A percentile compares a stretch with the other conserved stretches of the same genome.
phyloP scores from a whole-genome alignment of 306 rosid genomes.

The Gastrolobium villosum region DNA sequence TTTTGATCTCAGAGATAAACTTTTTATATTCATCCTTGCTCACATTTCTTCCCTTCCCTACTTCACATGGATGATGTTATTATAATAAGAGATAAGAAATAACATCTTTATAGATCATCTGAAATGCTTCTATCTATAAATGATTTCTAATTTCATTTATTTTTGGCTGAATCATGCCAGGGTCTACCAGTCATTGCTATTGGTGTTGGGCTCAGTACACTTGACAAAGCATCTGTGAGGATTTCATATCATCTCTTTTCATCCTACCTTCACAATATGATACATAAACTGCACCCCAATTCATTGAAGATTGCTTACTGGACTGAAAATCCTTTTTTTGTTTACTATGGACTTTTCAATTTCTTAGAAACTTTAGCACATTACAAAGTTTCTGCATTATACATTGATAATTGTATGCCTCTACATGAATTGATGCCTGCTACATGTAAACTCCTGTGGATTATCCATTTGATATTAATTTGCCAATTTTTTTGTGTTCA shows the following conservation, averaged over 20 bases:
- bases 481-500: slow-evolving; percentile 44
- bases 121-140: slow-evolving; percentile 4
- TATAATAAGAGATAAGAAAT: not conserved
- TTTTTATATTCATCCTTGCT: slow-evolving; percentile 5
- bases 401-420: slow-evolving; percentile 16
- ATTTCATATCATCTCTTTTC: slow-evolving; percentile 38
- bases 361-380: slow-evolving; percentile 18
- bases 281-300: slow-evolving; percentile 21
- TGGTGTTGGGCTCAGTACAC: slow-evolving; percentile 94
- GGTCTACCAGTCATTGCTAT: slow-evolving; percentile 89
- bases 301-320: not conserved
- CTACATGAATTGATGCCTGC: slow-evolving; percentile 24
- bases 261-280: slow-evolving; percentile 25
- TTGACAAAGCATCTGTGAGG: slow-evolving; percentile 96
- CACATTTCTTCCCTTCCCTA: slow-evolving; percentile 6
- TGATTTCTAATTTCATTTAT: slow-evolving; percentile 29
- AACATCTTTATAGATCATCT: slow-evolving; percentile 15
- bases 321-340: not conserved
- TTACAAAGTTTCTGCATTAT: slow-evolving; percentile 6
- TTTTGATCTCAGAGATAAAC: slow-evolving; percentile 6
- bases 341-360: not conserved
- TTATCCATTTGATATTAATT: slow-evolving; percentile 36
- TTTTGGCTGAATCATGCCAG: slow-evolving; percentile 58
- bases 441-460: not conserved
- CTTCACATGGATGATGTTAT: not conserved